phyloP scores from a whole-genome alignment of 106 monocot species.

The Chionographis japonica region DNA sequence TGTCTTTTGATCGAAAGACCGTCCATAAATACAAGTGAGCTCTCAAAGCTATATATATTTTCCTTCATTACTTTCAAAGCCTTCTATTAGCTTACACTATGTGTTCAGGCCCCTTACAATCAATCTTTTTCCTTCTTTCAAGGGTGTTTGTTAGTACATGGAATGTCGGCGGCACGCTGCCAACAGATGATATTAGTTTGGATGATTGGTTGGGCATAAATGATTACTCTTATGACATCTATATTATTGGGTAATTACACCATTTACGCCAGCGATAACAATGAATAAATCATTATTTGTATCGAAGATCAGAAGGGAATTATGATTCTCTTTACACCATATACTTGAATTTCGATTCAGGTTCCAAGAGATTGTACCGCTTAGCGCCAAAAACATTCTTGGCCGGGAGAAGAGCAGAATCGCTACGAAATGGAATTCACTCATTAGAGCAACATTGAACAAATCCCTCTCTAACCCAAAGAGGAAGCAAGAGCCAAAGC shows the following conservation, averaged over 20 bases:
- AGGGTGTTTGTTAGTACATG: conserved; percentile 69
- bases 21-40: conserved; percentile 20
- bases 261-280: neutral
- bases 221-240: conserved; percentile 53
- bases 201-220: conserved; percentile 59
- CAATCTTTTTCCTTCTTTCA: neutral
- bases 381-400: conserved; percentile 55
- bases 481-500: conserved; percentile 5
- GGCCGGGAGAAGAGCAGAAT: conserved; percentile 40
- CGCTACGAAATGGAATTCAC: conserved; percentile 51
- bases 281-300: neutral
- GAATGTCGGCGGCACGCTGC: conserved; percentile 63
- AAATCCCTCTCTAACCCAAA: conserved; percentile 11
- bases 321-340: too few relatives aligned
- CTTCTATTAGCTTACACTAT: too few relatives aligned
- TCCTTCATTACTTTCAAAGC: too few relatives aligned
- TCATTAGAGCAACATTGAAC: conserved; percentile 52
- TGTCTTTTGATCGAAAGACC: conserved; percentile 1
- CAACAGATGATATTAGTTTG: conserved; percentile 43
- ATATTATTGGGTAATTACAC: conserved; percentile 62
- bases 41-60: neutral
- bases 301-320: neutral
- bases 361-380: conserved; percentile 73
- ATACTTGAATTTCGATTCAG: conserved; percentile 11
- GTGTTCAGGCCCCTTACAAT: too few relatives aligned